Conservation (phyloP, 371 early-diverging fungal species). For the Conidiobolus coronatus region DNA sequence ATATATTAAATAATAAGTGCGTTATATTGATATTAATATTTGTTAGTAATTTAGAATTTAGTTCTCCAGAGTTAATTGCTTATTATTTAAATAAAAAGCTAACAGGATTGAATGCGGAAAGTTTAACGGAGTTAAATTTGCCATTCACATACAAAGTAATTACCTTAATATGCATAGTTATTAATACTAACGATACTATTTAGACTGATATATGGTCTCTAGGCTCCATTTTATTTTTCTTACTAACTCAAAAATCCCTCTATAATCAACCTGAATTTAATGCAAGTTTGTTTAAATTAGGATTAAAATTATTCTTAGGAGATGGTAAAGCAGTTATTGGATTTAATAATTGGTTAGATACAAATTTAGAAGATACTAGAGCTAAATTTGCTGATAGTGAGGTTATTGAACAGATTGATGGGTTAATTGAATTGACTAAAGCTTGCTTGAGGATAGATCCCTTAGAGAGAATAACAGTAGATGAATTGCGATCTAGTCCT, state of each 20-base stretch:
- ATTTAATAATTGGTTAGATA: constrained; percentile 35
- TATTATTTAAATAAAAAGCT: not conserved
- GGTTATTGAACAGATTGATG: constrained; percentile 14
- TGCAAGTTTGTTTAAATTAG: constrained; percentile 2
- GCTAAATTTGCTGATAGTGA: constrained; percentile 22
- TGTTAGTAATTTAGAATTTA: not conserved
- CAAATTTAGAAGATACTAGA: constrained; percentile 26
- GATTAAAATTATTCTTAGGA: constrained; percentile 9
- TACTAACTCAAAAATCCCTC: constrained; percentile 16
- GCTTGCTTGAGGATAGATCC: no score
- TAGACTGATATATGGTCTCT: constrained; percentile 35
- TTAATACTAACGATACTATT: not conserved
- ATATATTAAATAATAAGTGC: not conserved
- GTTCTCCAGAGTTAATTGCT: not conserved
- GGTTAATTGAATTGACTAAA: constrained; percentile 5
- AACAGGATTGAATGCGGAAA: not conserved
- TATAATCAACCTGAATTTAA: constrained; percentile 1
- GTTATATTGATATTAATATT: not conserved
- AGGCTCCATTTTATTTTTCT: constrained; percentile 28
- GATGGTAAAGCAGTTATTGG: constrained; percentile 27
- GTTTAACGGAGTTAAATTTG: not conserved
- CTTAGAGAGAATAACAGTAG: no score
- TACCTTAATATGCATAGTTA: not conserved
- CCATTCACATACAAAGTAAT: not conserved
- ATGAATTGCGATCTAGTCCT: no score